Percentiles rank a stretch among this genome's conserved stretches.
These are phyloP conservation scores for Vigna reflexopilosa DNA, from an alignment of 306 rosid species.

Conservation along the genomic window DNA sequence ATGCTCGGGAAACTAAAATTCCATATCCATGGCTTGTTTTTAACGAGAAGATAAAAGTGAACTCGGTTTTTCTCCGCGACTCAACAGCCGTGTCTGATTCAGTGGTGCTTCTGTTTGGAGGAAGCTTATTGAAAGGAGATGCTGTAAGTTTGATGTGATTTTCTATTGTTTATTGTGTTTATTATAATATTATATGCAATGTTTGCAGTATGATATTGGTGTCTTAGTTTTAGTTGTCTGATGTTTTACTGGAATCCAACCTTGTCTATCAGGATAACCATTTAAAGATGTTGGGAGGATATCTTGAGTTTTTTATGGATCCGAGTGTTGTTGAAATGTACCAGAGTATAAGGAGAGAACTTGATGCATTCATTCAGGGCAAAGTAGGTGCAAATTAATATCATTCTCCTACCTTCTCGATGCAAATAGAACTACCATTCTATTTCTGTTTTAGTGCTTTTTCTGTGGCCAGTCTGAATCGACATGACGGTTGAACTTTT, in stretches of 20 bases:
- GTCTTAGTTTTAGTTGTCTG: constrained; percentile 28
- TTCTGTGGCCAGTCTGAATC: constrained; percentile 7
- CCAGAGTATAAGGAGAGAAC: constrained; percentile 69
- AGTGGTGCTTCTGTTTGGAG: constrained; percentile 87
- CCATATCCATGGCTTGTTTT: constrained; percentile 98
- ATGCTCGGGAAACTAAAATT: constrained; percentile 87
- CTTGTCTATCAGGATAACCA: constrained; percentile 77
- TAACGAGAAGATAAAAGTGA: constrained; percentile 96
- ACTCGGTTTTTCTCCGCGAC: constrained; percentile 95
- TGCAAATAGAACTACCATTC: constrained; percentile 37
- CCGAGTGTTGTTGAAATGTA: constrained; percentile 79
- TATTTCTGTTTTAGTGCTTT: constrained; percentile 30
- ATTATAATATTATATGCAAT: neutral
- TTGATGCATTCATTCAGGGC: constrained; percentile 78
- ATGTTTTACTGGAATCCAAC: constrained; percentile 18
- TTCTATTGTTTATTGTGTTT: constrained; percentile 20
- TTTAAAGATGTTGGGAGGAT: constrained; percentile 94
- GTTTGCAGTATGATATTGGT: constrained; percentile 3
- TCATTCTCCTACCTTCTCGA: constrained; percentile 29
- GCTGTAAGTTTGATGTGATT: constrained; percentile 54
- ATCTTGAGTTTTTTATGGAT: constrained; percentile 88
- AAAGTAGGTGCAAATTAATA: constrained; percentile 66
- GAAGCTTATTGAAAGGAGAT: constrained; percentile 75
- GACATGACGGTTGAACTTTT: neutral
- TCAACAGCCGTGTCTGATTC: constrained; percentile 95